Evolutionary conservation across 441 rosid genomes (phyloP).

Genomic region (Metrosideros polymorpha): DNA sequence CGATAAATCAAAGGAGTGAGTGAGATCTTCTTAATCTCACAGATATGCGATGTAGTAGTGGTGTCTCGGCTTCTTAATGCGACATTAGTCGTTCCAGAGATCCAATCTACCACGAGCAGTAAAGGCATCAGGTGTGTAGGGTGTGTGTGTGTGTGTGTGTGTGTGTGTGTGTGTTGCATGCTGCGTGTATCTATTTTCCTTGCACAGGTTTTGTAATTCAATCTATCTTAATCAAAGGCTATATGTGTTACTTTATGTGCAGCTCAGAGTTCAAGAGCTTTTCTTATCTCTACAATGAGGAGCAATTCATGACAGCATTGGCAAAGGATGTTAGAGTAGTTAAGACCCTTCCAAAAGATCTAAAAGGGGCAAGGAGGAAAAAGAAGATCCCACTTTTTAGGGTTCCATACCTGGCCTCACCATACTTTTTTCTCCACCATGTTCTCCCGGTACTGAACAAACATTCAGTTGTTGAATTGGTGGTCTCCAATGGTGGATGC

Average conservation of each 20-base stretch:
- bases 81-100: conserved; percentile 86
- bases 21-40: conserved; percentile 9
- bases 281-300: conserved; percentile 87
- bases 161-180: not conserved
- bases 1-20: conserved; percentile 1
- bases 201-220: not conserved
- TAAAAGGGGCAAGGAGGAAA: conserved; percentile 78
- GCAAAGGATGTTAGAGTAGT: conserved; percentile 63
- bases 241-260: conserved; percentile 15
- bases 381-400: conserved; percentile 81
- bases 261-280: conserved; percentile 99
- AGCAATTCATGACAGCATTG: conserved; percentile 73
- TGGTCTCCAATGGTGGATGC: conserved; percentile 86
- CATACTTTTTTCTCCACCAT: conserved; percentile 71
- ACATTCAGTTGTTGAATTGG: conserved; percentile 87
- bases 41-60: conserved; percentile 79
- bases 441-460: conserved; percentile 81
- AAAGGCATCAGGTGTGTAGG: conserved; percentile 79
- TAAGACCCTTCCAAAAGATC: conserved; percentile 88
- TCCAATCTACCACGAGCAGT: conserved; percentile 96
- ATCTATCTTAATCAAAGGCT: not conserved
- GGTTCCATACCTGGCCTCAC: conserved; percentile 69
- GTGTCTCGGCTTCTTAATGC: conserved; percentile 93
- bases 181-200: not conserved
- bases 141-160: not conserved